Evolutionary conservation across 2,329 filamentous ascomycete species (phyloP), one percentile per base, ranked within the genome.

Genomic region (Bipolaris sorokiniana): DNA sequence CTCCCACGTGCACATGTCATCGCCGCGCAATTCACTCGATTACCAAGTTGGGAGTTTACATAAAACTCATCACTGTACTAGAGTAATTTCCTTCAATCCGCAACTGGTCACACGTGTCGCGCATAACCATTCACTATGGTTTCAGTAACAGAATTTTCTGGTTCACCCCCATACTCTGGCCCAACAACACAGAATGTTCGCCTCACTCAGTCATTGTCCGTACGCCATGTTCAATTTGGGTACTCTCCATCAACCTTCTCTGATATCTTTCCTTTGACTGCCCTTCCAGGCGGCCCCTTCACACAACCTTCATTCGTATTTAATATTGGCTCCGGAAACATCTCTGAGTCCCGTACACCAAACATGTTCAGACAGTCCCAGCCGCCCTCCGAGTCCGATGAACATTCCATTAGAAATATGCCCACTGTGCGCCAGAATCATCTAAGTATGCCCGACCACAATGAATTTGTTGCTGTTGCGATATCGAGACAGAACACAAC

Each of bases 381-480:
- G 20, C 42, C 28, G n/a, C 10, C 46, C 2, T 20, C 50, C 7
- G 33, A 37, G 10, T 16, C 38, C n/a, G 33, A 57, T 37, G n/a
- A 9, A 3, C 18, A 31, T 31, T 46, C 40, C 13, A 38, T 45
- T 26, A 10, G 7, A 7, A 38, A 48, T 3, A n/a, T 33, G 5
- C 18, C 6, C 2, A 26, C 16, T 16, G 18, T 34, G 0, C 9
- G 38, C 7, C 37, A 45, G 3, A 20, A 20, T 3, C 26, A 40
- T 5, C 23, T 52, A 3, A 20, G 37, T 22, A 59, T 59, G 56
- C 53, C 56, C 3, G 48, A 56, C 28, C 47, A 51, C 1, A 48
- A 40, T 6, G 18, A 48, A 11, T 49, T 52, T 6, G 15, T 49
- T 26, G n/a, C 15, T 18, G 13, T 34, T 5, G 34, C 38, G n/a